Evolutionary conservation across 2,329 filamentous ascomycete species (phyloP).

Genomic region (Phaeosphaeriaceae sp.): DNA sequence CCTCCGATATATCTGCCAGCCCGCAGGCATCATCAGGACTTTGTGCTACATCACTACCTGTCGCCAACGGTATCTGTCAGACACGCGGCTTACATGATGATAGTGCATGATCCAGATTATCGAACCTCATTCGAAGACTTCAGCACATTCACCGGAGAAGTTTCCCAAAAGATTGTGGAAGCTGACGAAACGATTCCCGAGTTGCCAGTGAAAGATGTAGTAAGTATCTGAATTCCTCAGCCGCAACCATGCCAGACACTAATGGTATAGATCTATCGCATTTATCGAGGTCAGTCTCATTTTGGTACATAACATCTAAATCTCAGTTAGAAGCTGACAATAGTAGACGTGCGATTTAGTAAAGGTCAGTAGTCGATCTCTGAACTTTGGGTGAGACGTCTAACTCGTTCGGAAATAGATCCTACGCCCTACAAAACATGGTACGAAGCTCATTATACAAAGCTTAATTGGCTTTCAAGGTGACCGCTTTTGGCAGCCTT

Average conservation of each 20-base stretch:
- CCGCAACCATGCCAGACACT: slow-evolving; percentile 3
- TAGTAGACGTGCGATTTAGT: slow-evolving; percentile 76
- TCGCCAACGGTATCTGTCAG: no score
- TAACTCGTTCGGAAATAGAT: slow-evolving; percentile 52
- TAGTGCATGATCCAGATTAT: slow-evolving; percentile 82
- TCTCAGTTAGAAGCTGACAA: slow-evolving; percentile 4
- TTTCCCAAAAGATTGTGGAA: slow-evolving; percentile 74
- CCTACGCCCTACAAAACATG: slow-evolving; percentile 86
- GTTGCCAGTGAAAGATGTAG: slow-evolving; percentile 82
- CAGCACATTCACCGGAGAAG: slow-evolving; percentile 75
- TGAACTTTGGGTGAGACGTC: no score
- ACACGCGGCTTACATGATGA: slow-evolving; percentile 18
- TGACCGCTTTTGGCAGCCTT: neutral
- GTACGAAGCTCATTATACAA: neutral
- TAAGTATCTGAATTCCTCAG: slow-evolving; percentile 44
- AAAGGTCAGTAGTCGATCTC: slow-evolving; percentile 48
- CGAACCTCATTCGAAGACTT: slow-evolving; percentile 81
- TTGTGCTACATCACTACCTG: no score
- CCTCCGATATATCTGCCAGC: no score
- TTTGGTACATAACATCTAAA: neutral
- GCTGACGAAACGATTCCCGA: slow-evolving; percentile 85
- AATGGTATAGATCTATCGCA: slow-evolving; percentile 71
- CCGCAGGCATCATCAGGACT: no score
- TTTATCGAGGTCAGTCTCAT: slow-evolving; percentile 65
- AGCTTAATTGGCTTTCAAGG: neutral